Base-by-base conservation (phyloP, 139 green algal species). In the Picochlorum sp. region DNA sequence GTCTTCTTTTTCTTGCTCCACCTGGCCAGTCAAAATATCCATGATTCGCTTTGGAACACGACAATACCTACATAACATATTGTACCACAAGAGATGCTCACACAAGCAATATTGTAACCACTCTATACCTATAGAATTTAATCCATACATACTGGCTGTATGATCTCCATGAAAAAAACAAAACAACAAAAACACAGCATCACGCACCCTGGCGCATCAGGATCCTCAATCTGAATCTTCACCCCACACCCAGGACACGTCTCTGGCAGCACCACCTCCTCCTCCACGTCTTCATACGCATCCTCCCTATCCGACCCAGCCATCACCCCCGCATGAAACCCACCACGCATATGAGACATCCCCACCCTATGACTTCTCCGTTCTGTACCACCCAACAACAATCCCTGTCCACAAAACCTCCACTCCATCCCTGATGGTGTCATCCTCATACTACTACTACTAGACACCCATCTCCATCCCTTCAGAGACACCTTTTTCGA, bases 181-280 rank as follows among this genome's bases (percentile, higher is more conserved):
- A 10, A n/a, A n/a, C n/a, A n/a, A n/a, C n/a, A n/a, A n/a, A n/a
- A n/a, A 54, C 15, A 54, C 47, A 54, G 1, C 16, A 54, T 13
- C 31, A 20, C 83, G 70, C 55, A 94, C 84, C 87, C 87, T 49
- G 86, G 78, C 0, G 47, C 63, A 16, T 85, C 55, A 5, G 79
- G 60, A 38, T 88, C 71, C 23, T 76, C 60, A 49, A 77, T 56
- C 67, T 95, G 87, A 67, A 95, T 68, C 57, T 64, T 70, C 18
- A 95, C 78, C 6, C 87, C 87, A 65, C 87, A 95, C 8, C 87
- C 87, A 18, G 76, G 81, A 76, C 87, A 94, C 65, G 84, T 74
- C 3, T 66, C 60, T 4, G 84, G 84, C 57, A 87, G 56, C 6
- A 73, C 14, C 20, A 62, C 65, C 28, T 57, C 61, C 61, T 65